Evolutionary conservation across 345 rosid species (phyloP), one percentile per base, ranked within the genome.

Genomic region (Euphorbia pulcherrima): DNA sequence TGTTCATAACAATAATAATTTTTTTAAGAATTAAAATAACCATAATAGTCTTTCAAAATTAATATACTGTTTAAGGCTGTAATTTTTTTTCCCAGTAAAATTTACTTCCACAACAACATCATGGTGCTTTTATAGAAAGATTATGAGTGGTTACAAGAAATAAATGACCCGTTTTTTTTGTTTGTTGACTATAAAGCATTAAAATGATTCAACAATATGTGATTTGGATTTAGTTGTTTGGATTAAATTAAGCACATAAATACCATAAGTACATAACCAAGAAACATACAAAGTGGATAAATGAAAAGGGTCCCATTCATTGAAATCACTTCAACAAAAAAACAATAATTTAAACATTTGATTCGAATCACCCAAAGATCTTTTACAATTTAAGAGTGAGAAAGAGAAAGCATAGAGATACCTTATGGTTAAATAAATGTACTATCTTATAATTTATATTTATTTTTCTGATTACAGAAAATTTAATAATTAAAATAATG

Each of bases 181-280:
- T 41, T 30, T 26, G 13, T 33, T 51, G 69, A 52, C 50, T 24
- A 63, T 4, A 52, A 5, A 65, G 60, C 69, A 65, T 21, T 52
- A 52, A 24, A 16, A 55, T 14, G 62, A 40, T 39, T 55, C 17
- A 26, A 35, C 52, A 53, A 53, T 53, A 26, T 24, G 70, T 28
- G 17, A 44, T 54, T 55, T 67, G 70, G 50, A 67, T 67, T 67
- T 40, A 39, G 37, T 67, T 24, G 52, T 67, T n/a, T 65, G 69
- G 46, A 24, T 26, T 17, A 40, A 59, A 53, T 53, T 21, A 53
- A 39, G 52, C 27, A 35, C 37, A 67, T 67, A 55, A 67, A 67
- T 23, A 24, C 26, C 60, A 21, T 33, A 56, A 47, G 16, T 44
- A 24, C 35, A 41, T 26, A 62, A 62, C 52, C 21, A 41, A 41